phyloP scores from a whole-genome alignment of 2,329 filamentous ascomycete genomes.

The Trichoderma hamatum region DNA sequence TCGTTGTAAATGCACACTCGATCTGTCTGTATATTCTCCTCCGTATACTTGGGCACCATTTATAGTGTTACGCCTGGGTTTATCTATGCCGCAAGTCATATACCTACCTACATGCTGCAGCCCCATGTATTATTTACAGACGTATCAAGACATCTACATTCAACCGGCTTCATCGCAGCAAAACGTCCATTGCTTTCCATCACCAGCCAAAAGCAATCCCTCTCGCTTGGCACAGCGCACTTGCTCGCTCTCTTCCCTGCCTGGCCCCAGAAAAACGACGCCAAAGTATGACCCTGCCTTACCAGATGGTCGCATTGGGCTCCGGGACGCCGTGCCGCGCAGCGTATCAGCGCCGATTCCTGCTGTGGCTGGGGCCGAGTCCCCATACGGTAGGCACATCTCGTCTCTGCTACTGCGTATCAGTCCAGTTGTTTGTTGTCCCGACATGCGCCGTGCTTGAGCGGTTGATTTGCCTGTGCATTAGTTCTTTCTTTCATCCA shows the following conservation, averaged over 20 bases:
- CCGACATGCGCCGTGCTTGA: background rate
- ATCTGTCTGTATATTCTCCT: background rate
- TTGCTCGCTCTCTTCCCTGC: background rate
- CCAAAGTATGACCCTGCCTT: constrained; percentile 7
- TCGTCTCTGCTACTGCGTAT: background rate
- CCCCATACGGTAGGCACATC: background rate
- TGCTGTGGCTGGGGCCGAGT: constrained; percentile 8
- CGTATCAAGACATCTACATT: background rate
- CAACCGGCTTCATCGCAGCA: background rate
- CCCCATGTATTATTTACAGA: background rate
- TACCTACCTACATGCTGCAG: background rate
- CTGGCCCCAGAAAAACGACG: background rate
- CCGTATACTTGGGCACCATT: background rate
- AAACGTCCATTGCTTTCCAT: background rate
- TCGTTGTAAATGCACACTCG: background rate
- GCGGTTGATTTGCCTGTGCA: background rate
- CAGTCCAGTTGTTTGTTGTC: background rate
- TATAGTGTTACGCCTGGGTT: background rate
- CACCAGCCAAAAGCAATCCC: background rate
- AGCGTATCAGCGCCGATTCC: constrained; percentile 17
- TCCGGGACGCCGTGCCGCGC: constrained; percentile 16
- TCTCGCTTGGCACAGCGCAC: constrained; percentile 11
- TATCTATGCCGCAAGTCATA: too few relatives aligned
- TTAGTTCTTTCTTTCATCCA: background rate
- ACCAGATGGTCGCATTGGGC: constrained; percentile 20